Percentiles rank a stretch among this genome's conserved stretches.
Conservation (phyloP, 192 early-diverging fungal genomes). For the Coemansia sp. region DNA sequence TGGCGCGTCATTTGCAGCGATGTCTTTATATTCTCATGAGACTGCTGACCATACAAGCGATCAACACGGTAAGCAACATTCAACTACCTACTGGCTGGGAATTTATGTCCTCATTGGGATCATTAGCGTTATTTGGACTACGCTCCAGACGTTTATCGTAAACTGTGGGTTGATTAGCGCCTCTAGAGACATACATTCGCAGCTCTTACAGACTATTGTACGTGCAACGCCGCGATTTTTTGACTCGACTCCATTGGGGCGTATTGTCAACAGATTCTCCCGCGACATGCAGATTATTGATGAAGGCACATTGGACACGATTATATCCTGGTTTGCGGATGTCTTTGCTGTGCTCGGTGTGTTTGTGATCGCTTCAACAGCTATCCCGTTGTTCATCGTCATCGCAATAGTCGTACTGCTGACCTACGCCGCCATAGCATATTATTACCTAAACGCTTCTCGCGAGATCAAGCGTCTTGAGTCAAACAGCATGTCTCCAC, state of each 20-base stretch:
- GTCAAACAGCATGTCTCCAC: constrained; percentile 65
- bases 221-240: constrained; percentile 77
- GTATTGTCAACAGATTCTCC: constrained; percentile 79
- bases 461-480: constrained; percentile 83
- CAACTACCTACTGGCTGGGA: not conserved
- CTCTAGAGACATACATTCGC: constrained; percentile 40
- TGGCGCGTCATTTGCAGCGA: constrained; percentile 21
- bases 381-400: constrained; percentile 67
- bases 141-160: not conserved
- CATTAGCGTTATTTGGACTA: not conserved
- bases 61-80: constrained; percentile 1
- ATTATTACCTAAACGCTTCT: not conserved
- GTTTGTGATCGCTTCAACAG: constrained; percentile 58
- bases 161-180: not conserved
- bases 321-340: constrained; percentile 56
- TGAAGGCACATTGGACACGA: constrained; percentile 57
- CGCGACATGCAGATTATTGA: constrained; percentile 80
- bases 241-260: constrained; percentile 76
- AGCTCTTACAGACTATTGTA: constrained; percentile 56
- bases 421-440: constrained; percentile 66
- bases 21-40: constrained; percentile 31
- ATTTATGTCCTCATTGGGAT: not conserved
- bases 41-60: too few relatives aligned
- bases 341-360: constrained; percentile 54
- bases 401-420: constrained; percentile 57